Conservation (phyloP, 768 basidiomycete species). For the Kwoniella newhampshirensis region DNA sequence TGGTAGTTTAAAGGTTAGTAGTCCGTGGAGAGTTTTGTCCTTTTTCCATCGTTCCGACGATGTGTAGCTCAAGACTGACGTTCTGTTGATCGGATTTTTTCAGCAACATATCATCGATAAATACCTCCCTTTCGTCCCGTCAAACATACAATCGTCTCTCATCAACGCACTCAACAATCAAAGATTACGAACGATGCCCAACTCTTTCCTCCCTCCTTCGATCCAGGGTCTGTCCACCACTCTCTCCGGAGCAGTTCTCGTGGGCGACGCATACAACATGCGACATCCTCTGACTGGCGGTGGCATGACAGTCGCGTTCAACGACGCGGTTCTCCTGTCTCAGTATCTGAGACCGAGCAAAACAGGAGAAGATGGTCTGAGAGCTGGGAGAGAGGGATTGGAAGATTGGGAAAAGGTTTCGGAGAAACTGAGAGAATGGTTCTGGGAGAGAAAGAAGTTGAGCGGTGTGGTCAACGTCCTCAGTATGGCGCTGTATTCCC, state of each 20-base stretch:
- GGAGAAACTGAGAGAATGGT: conserved; percentile 67
- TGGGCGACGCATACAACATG: conserved; percentile 99
- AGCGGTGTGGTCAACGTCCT: conserved; percentile 87
- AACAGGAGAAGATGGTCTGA: conserved; percentile 31
- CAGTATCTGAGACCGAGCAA: conserved; percentile 61
- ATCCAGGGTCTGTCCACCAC: conserved; percentile 62
- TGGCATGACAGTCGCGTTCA: conserved; percentile 94
- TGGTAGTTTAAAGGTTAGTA: conserved; percentile 68
- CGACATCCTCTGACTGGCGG: conserved; percentile 96
- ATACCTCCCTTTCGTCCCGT: conserved; percentile 78
- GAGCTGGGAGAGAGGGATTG: conserved; percentile 45
- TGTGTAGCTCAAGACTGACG: conserved; percentile 11
- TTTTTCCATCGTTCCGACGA: background rate
- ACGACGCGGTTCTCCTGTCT: conserved; percentile 75
- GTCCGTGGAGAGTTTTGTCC: background rate
- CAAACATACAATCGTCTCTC: conserved; percentile 66
- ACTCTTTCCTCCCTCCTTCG: conserved; percentile 82
- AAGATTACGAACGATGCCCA: conserved; percentile 88
- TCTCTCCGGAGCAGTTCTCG: conserved; percentile 60
- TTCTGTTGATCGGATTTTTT: too few species aligned
- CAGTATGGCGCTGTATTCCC: conserved; percentile 86
- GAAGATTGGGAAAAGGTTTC: conserved; percentile 54
- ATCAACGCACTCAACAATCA: conserved; percentile 70
- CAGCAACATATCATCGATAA: conserved; percentile 70
- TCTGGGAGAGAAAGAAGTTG: conserved; percentile 80